Conservation (phyloP, 192 early-diverging fungal species). For the Coemansia umbellata region DNA sequence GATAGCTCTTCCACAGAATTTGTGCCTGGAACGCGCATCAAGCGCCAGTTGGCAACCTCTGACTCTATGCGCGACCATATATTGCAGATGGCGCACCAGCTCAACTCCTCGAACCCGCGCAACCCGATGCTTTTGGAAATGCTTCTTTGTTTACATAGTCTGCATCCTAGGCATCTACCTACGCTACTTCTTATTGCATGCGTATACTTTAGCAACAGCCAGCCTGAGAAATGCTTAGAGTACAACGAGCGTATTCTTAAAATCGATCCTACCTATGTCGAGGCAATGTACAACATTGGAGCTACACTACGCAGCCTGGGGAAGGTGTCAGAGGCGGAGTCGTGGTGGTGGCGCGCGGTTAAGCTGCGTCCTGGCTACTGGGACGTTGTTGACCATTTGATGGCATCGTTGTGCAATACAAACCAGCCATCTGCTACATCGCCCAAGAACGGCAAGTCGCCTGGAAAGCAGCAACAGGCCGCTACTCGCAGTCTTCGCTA, state of each 20-base stretch:
- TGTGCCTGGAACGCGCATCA: slow-evolving; percentile 44
- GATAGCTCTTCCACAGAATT: slow-evolving; percentile 5
- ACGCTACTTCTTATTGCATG: slow-evolving; percentile 84
- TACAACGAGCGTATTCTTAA: slow-evolving; percentile 82
- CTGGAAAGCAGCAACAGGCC: slow-evolving; percentile 5
- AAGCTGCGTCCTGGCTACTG: slow-evolving; percentile 83
- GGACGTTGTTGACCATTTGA: slow-evolving; percentile 87
- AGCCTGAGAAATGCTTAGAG: slow-evolving; percentile 66
- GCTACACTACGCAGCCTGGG: slow-evolving; percentile 82
- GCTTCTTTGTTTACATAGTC: slow-evolving; percentile 50
- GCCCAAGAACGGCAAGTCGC: slow-evolving; percentile 8
- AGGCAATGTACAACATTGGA: slow-evolving; percentile 89
- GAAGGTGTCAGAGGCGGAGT: slow-evolving; percentile 67
- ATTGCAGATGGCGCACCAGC: slow-evolving; percentile 57
- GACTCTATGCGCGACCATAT: slow-evolving; percentile 54
- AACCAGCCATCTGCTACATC: slow-evolving; percentile 1
- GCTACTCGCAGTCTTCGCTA: slow-evolving; percentile 53
- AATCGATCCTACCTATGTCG: slow-evolving; percentile 81
- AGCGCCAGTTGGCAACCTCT: slow-evolving; percentile 16
- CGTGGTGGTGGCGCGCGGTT: slow-evolving; percentile 82
- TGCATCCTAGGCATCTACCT: slow-evolving; percentile 67
- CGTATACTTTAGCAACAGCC: slow-evolving; percentile 74
- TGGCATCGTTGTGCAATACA: slow-evolving; percentile 67
- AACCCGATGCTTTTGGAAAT: slow-evolving; percentile 54
- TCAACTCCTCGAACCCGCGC: slow-evolving; percentile 57